These are phyloP conservation scores for Daedaleopsis sinensis DNA, from an alignment of 768 basidiomycete genomes.

Conservation along the genomic window DNA sequence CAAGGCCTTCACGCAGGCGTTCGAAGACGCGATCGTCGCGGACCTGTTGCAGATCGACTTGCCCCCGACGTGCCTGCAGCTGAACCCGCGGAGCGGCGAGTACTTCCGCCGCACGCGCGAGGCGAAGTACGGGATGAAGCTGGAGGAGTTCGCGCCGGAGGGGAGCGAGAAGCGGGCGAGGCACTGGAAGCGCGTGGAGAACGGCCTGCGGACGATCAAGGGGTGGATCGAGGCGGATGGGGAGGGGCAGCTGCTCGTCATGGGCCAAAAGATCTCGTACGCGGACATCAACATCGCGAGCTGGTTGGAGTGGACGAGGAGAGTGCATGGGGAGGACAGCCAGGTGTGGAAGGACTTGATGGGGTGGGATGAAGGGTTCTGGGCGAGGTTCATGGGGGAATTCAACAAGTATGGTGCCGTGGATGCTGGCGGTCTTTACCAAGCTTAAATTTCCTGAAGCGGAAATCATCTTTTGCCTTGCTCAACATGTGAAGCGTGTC, in stretches of 20 bases:
- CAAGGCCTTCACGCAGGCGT: constrained; percentile 36
- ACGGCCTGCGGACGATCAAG: constrained; percentile 30
- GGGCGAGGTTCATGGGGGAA: constrained; percentile 36
- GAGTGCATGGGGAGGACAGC: constrained; percentile 39
- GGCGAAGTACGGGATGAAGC: constrained; percentile 34
- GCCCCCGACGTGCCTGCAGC: constrained; percentile 14
- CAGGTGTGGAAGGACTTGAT: constrained; percentile 43
- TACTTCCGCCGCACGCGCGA: constrained; percentile 45
- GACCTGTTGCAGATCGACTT: constrained; percentile 11
- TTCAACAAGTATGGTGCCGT: constrained; percentile 34
- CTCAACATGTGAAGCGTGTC: not conserved
- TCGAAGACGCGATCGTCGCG: not conserved
- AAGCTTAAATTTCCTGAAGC: not conserved
- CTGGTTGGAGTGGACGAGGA: constrained; percentile 36
- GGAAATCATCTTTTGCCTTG: not conserved
- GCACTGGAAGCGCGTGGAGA: constrained; percentile 42
- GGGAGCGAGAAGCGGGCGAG: constrained; percentile 30
- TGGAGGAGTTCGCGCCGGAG: constrained; percentile 40
- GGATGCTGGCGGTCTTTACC: constrained; percentile 1
- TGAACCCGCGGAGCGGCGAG: constrained; percentile 39
- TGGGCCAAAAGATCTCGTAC: constrained; percentile 36
- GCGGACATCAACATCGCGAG: constrained; percentile 38
- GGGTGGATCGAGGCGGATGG: constrained; percentile 32
- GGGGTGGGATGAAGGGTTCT: constrained; percentile 43
- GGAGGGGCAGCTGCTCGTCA: constrained; percentile 28